Evolutionary conservation across 495 filamentous ascomycete genomes (phyloP), one percentile per base, ranked within the genome.

Genomic region (Xylaria curta): DNA sequence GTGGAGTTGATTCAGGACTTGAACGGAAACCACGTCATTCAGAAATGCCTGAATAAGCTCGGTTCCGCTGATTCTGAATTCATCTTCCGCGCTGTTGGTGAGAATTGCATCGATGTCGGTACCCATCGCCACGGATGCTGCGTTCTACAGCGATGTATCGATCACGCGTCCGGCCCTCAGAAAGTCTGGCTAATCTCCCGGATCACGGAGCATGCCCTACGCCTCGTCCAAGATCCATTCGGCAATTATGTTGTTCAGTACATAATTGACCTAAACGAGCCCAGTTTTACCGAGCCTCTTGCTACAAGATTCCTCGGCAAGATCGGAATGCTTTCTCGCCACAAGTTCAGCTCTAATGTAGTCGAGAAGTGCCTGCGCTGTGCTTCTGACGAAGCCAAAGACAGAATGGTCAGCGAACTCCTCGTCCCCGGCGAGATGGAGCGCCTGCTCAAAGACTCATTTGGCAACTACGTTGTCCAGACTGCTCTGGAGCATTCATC

Each of bases 231-330:
- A 78, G 97, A 99, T 80, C 95, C 96, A 0, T 99, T 97, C 75
- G 96, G 96, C 75, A 99, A 99, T 80, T 99, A 99, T 76, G 96
- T 99, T 53, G 91, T 99, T 51, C 96, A 99, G 82, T 99, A 99
- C 80, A 97, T 99, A 76, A 89, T 99, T 71, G 96, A 99, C 79
- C 88, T 97, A 49, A 91, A 90, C 69, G 94, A 98, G 78, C 81
- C 89, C 2, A 83, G 82, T 69, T 97, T 97, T 82, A 97, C 94
- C 10, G 90, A 93, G 73, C 95, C 94, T 0, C 82, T 98, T 13
- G 94, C 96, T 66, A 82, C 85, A 33, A 88, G 87, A 71, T 98
- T 98, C 84, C 79, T 84, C 36, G 90, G 91, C 69, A 89, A 92
- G 74, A 90, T 98, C 74, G 81, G 88, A 38, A 81, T 86, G 59